Evolutionary conservation across 1,284 basidiomycete species (phyloP).

Genomic region (Fomitopsis palustris): DNA sequence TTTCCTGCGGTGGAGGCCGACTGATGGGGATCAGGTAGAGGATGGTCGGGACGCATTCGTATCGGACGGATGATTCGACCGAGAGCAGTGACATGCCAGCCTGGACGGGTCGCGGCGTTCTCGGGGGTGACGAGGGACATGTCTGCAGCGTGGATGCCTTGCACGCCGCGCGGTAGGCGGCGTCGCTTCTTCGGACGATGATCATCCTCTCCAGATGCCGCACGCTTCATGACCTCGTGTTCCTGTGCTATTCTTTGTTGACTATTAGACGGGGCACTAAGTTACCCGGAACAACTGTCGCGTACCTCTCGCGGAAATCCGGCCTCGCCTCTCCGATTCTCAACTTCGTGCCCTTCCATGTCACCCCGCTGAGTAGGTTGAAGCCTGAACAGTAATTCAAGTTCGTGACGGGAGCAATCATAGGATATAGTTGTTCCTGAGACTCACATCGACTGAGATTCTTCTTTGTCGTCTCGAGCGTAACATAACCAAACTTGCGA

Average conservation of each 20-base stretch:
- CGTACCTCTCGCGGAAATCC: conserved; percentile 61
- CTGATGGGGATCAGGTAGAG: conserved; percentile 41
- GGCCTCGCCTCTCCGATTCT: conserved; percentile 78
- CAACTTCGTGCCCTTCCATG: conserved; percentile 79
- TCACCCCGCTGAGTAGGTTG: conserved; percentile 71
- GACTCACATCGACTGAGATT: conserved; percentile 63
- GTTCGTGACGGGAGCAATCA: background rate
- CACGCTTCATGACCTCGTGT: conserved; percentile 24
- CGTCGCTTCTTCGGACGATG: conserved; percentile 32
- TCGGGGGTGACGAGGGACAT: conserved; percentile 61
- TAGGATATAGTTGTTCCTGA: background rate
- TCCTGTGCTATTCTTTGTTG: conserved; percentile 35
- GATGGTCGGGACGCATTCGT: conserved; percentile 62
- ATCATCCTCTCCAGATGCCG: conserved; percentile 15
- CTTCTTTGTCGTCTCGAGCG: conserved; percentile 58
- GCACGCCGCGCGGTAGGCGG: conserved; percentile 31
- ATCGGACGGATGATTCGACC: conserved; percentile 64
- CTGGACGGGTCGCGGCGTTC: conserved; percentile 44
- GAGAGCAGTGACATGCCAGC: conserved; percentile 65
- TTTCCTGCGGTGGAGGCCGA: conserved; percentile 14
- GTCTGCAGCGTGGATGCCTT: conserved; percentile 45
- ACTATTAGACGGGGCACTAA: background rate
- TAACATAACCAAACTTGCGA: conserved; percentile 71
- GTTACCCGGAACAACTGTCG: conserved; percentile 1
- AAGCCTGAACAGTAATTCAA: conserved; percentile 43